Evolutionary conservation across 2,329 filamentous ascomycete genomes (phyloP).

Genomic region (Trichoderma semiorbis): DNA sequence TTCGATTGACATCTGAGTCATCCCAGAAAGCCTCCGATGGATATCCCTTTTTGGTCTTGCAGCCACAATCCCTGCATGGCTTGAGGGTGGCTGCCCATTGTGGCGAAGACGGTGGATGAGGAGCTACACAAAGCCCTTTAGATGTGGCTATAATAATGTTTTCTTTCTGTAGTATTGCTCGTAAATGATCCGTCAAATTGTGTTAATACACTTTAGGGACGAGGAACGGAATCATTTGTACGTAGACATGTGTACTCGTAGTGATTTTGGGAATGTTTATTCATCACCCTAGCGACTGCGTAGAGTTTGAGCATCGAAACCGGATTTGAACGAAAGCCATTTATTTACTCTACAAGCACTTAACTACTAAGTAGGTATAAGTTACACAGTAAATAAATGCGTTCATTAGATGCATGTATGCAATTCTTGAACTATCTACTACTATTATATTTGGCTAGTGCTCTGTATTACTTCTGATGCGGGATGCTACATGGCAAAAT

Average conservation of each 20-base stretch:
- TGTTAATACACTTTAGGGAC: neutral
- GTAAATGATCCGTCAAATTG: neutral
- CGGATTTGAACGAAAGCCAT: neutral
- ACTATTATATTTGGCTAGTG: neutral
- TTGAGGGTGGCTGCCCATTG: neutral
- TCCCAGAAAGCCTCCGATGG: neutral
- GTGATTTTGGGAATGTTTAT: neutral
- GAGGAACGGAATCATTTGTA: too few relatives aligned
- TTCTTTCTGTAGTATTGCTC: neutral
- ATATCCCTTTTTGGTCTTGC: neutral
- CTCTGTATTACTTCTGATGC: neutral
- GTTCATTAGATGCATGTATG: neutral
- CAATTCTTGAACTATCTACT: neutral
- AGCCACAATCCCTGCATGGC: neutral
- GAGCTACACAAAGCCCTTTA: neutral
- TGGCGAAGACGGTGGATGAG: neutral
- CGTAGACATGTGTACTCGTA: neutral
- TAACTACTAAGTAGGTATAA: neutral
- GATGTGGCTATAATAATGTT: neutral
- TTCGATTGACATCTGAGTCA: neutral
- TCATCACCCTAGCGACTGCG: neutral
- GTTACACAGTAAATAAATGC: neutral
- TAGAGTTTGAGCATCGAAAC: neutral
- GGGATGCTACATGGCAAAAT: neutral
- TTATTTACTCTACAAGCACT: neutral